A percentile compares a stretch with the other conserved stretches of the same genome.
phyloP scores from a whole-genome alignment of 2,329 filamentous ascomycete species.

The Ceratocystis cacaofunesta region DNA sequence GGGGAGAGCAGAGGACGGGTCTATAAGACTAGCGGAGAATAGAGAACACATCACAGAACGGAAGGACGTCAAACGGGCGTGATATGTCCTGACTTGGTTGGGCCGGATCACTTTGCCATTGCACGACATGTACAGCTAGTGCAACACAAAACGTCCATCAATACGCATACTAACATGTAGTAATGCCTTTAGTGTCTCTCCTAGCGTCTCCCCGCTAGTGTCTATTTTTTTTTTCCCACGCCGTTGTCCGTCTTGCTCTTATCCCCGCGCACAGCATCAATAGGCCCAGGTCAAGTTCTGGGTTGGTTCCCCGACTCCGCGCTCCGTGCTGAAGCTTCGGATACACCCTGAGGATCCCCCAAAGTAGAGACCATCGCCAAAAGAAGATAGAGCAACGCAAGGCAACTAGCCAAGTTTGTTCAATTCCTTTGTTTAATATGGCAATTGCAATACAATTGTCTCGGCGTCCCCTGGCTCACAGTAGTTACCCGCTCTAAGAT shows the following conservation, averaged over 20 bases:
- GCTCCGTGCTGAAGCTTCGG: not conserved
- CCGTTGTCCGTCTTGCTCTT: too few relatives aligned
- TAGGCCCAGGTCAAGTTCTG: too few relatives aligned
- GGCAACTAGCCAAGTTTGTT: not conserved
- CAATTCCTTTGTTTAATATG: not conserved
- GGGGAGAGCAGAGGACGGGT: not conserved
- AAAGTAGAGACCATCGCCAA: not conserved
- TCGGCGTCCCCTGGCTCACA: not conserved
- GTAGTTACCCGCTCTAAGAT: not conserved
- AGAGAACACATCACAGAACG: not conserved
- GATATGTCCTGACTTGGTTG: not conserved
- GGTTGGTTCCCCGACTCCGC: not conserved
- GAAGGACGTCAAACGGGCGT: not conserved
- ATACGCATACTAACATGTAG: not conserved
- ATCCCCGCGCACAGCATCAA: too few relatives aligned
- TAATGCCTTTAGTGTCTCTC: not conserved
- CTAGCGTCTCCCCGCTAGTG: not conserved
- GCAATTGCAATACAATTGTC: constrained; percentile 6
- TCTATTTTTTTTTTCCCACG: too few relatives aligned
- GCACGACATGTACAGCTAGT: not conserved
- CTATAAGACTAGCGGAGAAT: not conserved
- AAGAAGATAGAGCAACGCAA: not conserved
- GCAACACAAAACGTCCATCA: not conserved
- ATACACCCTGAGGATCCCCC: not conserved
- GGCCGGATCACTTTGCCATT: not conserved